A percentile compares a stretch with the other conserved stretches of the same genome.
Conservation (phyloP, 768 basidiomycete genomes). For the Suillus bovinus region DNA sequence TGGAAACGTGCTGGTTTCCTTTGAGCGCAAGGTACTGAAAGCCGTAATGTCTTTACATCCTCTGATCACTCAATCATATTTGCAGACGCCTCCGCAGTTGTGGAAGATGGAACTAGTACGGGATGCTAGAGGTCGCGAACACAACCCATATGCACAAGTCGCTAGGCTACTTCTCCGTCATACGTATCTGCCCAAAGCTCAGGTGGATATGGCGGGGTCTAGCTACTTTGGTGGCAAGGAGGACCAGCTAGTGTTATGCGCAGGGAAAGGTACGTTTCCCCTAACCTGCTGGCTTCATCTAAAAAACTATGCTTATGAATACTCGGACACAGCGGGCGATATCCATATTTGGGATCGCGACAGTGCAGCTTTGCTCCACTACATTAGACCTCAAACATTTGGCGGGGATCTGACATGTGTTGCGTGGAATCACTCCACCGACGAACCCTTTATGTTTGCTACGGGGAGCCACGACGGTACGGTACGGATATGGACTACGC, state of each 20-base stretch:
- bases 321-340: slow-evolving; percentile 60
- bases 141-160: slow-evolving; percentile 29
- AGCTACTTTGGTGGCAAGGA: slow-evolving; percentile 83
- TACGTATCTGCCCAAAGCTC: slow-evolving; percentile 69
- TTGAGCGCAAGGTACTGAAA: slow-evolving; percentile 40
- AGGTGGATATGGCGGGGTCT: slow-evolving; percentile 75
- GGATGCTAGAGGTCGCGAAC: slow-evolving; percentile 42
- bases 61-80: neutral
- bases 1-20: slow-evolving; percentile 47
- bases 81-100: slow-evolving; percentile 71
- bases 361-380: slow-evolving; percentile 69
- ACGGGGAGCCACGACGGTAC: no score
- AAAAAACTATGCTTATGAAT: slow-evolving; percentile 8
- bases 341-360: slow-evolving; percentile 88
- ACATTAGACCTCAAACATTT: slow-evolving; percentile 60
- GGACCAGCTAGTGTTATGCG: slow-evolving; percentile 77
- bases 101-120: slow-evolving; percentile 71
- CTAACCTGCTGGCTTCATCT: neutral
- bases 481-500: slow-evolving; percentile 58
- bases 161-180: slow-evolving; percentile 47
- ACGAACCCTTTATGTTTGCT: no score
- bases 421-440: slow-evolving; percentile 30
- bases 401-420: slow-evolving; percentile 77
- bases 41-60: neutral
- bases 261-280: slow-evolving; percentile 59